These are phyloP conservation scores for Yamadazyma endophytica DNA, from an alignment of 805 yeast genomes.

Conservation along the genomic window DNA sequence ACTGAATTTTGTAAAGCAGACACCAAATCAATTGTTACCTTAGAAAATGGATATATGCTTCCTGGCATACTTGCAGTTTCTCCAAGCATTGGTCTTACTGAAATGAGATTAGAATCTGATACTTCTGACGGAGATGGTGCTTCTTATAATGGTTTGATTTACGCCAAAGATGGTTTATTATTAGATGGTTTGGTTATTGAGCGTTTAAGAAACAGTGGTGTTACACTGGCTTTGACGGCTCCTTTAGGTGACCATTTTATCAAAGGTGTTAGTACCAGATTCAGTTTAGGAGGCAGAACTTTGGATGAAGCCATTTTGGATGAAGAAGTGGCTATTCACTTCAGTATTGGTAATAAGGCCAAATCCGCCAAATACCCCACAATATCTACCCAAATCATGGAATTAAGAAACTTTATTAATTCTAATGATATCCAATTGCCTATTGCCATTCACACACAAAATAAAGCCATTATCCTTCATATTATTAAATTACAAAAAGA, in stretches of 20 bases:
- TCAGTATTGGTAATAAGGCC: slow-evolving; percentile 2
- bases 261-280: slow-evolving; percentile 4
- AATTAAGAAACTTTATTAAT: slow-evolving; percentile 1
- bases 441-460: slow-evolving; percentile 5
- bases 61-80: slow-evolving; percentile 3
- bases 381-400: slow-evolving; percentile 2
- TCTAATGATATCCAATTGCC: slow-evolving; percentile 1
- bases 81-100: slow-evolving; percentile 1
- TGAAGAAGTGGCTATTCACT: slow-evolving; percentile 4
- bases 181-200: slow-evolving; percentile 3
- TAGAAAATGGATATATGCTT: slow-evolving; percentile 3
- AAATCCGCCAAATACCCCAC: slow-evolving; percentile 3
- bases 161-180: slow-evolving; percentile 4
- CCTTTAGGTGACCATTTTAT: slow-evolving; percentile 3
- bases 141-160: neutral
- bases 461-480: slow-evolving; percentile 4
- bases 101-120: slow-evolving; percentile 2
- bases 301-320: neutral
- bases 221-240: slow-evolving; percentile 2
- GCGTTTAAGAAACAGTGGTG: slow-evolving; percentile 1
- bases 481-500: slow-evolving; percentile 1
- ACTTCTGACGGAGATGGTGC: slow-evolving; percentile 4
- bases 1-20: slow-evolving; percentile 1
- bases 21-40: neutral
- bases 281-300: slow-evolving; percentile 1